Evolutionary conservation across 345 rosid genomes (phyloP), one percentile per base, ranked within the genome.

Genomic region (Melaleuca quinquenervia): DNA sequence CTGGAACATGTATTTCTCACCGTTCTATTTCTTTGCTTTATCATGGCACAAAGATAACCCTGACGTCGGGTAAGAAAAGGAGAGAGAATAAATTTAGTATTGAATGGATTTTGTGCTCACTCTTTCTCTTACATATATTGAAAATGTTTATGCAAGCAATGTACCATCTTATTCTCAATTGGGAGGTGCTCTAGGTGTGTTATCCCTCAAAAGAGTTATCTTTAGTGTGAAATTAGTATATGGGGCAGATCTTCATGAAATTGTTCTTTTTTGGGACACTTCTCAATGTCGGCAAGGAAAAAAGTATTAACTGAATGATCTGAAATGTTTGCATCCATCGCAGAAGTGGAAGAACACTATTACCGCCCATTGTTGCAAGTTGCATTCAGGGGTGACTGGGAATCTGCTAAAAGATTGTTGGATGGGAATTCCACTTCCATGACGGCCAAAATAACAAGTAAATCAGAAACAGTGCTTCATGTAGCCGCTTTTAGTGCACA

Each of bases 401-500:
- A 56, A 26, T 26, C 5, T 56, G 64, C 64, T 56, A 56, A 5
- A 56, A 11, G 7, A 56, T 26, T 11, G 26, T 56, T 56, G 3
- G 3, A 5, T 26, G 1, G 0, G 26, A 29, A 56, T 56, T 0
- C 7, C 4, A 14, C 7, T 11, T 56, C 62, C 41, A 41, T 41
- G 41, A 41, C 41, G 41, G 41, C 41, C 41, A 41, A 41, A 41
- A 41, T 41, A 41, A 2, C 41, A 41, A 41, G 41, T 4, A 41
- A 4, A 41, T 41, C 41, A 41, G 41, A 41, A 41, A 41, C 41
- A 41, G 41, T 41, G 41, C 41, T 41, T 41, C 41, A 41, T 41
- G 3, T 41, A 41, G 41, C 41, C 41, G 41, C 41, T 4, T 41
- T 41, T 41, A 41, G 41, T 41, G 41, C 41, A 41, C 41, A 41